These are phyloP conservation scores for Debaryomyces prosopidis DNA, from an alignment of 805 yeast genomes.

Conservation along the genomic window DNA sequence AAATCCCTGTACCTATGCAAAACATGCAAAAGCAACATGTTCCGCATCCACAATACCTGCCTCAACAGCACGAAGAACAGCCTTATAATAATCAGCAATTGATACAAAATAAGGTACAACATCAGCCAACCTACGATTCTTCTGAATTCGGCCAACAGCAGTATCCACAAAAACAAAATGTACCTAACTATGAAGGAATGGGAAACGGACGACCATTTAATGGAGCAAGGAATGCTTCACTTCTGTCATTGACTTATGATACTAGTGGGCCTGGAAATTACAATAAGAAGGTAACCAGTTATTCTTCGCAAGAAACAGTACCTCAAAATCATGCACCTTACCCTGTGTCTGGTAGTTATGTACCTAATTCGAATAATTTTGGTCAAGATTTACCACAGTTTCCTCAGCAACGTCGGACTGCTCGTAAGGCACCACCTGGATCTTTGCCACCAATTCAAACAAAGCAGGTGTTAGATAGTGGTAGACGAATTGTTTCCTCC, in stretches of 20 bases:
- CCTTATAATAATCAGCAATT: conserved; percentile 4
- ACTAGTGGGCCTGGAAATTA: neutral
- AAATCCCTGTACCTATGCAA: neutral
- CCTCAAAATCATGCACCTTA: conserved; percentile 3
- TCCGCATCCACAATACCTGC: conserved; percentile 9
- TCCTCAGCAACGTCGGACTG: conserved; percentile 10
- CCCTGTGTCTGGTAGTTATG: conserved; percentile 3
- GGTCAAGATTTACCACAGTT: neutral
- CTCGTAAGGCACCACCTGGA: conserved; percentile 18
- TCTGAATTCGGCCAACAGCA: conserved; percentile 3
- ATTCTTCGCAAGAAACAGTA: conserved; percentile 3
- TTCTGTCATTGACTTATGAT: conserved; percentile 2
- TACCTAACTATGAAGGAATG: neutral
- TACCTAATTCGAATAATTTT: conserved; percentile 3
- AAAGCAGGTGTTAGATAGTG: conserved; percentile 12
- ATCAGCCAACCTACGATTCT: neutral
- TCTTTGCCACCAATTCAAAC: conserved; percentile 16
- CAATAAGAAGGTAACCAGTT: conserved; percentile 5
- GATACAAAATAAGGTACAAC: no score
- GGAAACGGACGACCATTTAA: neutral
- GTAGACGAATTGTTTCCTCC: conserved; percentile 32
- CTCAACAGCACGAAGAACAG: conserved; percentile 6
- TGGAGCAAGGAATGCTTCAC: conserved; percentile 3
- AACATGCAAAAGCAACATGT: conserved; percentile 9
- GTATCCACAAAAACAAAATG: conserved; percentile 1